These are phyloP conservation scores for Amniculicola lignicola DNA, from an alignment of 495 filamentous ascomycete genomes.

Conservation along the genomic window DNA sequence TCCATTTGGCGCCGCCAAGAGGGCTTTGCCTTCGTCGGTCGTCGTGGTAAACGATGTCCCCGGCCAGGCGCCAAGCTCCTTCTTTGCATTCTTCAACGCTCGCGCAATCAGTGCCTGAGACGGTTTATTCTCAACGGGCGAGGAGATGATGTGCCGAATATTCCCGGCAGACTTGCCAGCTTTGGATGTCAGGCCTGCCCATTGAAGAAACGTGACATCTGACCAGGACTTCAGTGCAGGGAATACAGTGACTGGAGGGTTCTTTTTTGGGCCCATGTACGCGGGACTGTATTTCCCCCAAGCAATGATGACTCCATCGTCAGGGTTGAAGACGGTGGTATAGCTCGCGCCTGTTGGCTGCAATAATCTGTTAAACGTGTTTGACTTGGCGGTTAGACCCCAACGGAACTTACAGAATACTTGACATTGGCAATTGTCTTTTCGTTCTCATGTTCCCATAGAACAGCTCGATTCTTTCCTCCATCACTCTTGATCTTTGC, in stretches of 20 bases:
- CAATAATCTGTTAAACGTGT: not conserved
- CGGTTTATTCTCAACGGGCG: slow-evolving; percentile 2
- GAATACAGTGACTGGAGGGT: slow-evolving; percentile 5
- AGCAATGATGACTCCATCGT: slow-evolving; percentile 5
- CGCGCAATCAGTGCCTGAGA: not conserved
- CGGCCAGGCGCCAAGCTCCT: slow-evolving; percentile 2
- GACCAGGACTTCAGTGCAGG: slow-evolving; percentile 4
- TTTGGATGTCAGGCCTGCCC: not conserved
- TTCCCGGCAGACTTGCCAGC: not conserved
- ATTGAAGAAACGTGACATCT: slow-evolving; percentile 17
- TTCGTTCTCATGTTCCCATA: slow-evolving; percentile 6
- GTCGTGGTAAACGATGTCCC: slow-evolving; percentile 8
- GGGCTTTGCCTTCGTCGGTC: slow-evolving; percentile 9
- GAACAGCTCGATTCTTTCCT: not conserved
- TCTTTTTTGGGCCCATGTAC: not conserved
- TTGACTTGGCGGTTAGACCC: not conserved
- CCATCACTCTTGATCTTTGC: not conserved
- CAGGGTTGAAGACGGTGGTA: not conserved
- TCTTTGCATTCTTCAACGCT: not conserved
- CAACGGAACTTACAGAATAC: not conserved
- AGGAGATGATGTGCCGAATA: slow-evolving; percentile 3
- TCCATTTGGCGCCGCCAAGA: slow-evolving; percentile 15
- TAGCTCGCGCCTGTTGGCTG: not conserved
- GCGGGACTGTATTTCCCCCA: not conserved
- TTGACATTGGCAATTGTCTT: not conserved